Evolutionary conservation across 805 yeast genomes (phyloP).

Genomic region (Teunomyces tritomae): DNA sequence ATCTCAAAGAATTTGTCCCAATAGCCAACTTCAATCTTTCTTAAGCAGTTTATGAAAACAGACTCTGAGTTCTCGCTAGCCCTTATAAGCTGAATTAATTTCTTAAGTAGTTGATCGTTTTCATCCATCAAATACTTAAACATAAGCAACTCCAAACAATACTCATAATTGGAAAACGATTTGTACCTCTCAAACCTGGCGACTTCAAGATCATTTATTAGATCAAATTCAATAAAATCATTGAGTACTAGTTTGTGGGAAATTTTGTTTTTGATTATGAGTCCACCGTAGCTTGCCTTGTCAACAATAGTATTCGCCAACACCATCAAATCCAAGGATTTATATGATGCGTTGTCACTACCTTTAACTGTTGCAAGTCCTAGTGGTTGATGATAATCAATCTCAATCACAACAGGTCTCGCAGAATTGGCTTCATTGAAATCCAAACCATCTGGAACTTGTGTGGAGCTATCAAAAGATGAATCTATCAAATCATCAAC

Average conservation of each 20-base stretch:
- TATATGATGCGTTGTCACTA: constrained; percentile 7
- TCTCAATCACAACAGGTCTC: constrained; percentile 27
- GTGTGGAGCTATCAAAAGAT: constrained; percentile 18
- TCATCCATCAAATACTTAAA: constrained; percentile 38
- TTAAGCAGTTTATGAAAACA: constrained; percentile 52
- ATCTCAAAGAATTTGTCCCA: constrained; percentile 50
- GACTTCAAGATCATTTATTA: constrained; percentile 14
- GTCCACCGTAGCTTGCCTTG: constrained; percentile 19
- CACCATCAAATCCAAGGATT: constrained; percentile 42
- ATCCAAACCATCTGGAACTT: constrained; percentile 14
- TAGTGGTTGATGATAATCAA: constrained; percentile 26
- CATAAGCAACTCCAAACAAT: constrained; percentile 49
- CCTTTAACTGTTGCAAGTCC: constrained; percentile 11
- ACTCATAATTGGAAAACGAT: constrained; percentile 34
- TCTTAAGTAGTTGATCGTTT: constrained; percentile 19
- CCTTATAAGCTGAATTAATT: constrained; percentile 27
- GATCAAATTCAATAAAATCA: constrained; percentile 47
- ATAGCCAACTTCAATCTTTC: constrained; percentile 56
- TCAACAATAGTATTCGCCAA: constrained; percentile 33
- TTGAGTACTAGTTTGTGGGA: constrained; percentile 44
- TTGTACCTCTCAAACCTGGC: background rate
- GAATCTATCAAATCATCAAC: constrained; percentile 22
- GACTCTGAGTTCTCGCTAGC: constrained; percentile 30
- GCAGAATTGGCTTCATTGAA: constrained; percentile 9
- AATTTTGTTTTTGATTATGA: constrained; percentile 30